phyloP scores from a whole-genome alignment of 306 rosid species.

The Sphenostylis stenocarpa region DNA sequence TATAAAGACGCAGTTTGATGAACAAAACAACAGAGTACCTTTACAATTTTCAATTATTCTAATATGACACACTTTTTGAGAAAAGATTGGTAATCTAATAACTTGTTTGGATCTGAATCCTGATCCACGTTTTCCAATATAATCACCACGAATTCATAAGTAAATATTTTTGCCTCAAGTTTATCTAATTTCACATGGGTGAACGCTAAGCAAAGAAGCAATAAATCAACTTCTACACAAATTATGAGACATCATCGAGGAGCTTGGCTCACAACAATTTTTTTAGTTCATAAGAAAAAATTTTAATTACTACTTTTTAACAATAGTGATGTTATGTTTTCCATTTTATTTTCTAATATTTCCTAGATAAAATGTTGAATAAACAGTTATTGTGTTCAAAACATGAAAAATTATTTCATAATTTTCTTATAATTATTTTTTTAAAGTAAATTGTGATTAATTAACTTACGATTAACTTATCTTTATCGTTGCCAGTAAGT shows the following conservation, averaged over 20 bases:
- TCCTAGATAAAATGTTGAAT: background rate
- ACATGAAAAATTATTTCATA: background rate
- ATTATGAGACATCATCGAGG: background rate
- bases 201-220: background rate
- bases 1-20: background rate
- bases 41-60: background rate
- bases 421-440: background rate
- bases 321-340: background rate
- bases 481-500: background rate
- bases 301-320: background rate
- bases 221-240: background rate
- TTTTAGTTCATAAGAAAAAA: background rate
- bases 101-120: background rate
- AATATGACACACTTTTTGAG: background rate
- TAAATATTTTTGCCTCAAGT: background rate
- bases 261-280: background rate
- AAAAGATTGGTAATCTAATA: background rate
- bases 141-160: background rate
- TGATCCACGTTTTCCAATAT: background rate
- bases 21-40: background rate
- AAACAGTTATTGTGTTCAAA: background rate
- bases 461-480: background rate
- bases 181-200: background rate
- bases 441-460: background rate
- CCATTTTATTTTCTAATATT: background rate